Base-by-base conservation (phyloP, 2,329 filamentous ascomycete genomes). In the Triangularia setosa region DNA sequence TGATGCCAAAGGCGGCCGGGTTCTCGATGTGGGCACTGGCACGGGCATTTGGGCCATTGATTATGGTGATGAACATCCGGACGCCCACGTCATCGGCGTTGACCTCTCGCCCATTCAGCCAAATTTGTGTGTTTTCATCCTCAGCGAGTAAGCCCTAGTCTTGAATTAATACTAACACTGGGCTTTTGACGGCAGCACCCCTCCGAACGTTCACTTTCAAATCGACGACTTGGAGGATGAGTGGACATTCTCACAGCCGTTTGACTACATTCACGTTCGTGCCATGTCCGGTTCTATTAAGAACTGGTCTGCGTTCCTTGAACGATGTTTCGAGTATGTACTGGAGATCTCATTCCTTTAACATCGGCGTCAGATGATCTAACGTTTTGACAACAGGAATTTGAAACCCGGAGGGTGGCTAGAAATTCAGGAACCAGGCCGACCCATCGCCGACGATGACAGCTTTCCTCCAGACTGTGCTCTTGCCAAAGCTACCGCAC, bases 1-100 rank as follows among this genome's bases (percentile, higher is more conserved):
- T 6, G 5, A 57, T 25, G 21, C 58, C 4, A 59, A 63, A 21
- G 33, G 52, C 14, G 25, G 33, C 2, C 73, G 73, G 4, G 73
- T 81, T 11, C 72, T 81, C 1, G 79, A 81, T 59, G 72, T 81
- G 9, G 79, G 79, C 23, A 80, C 78, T 0, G 79, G 79, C 7
- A 79, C 77, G 2, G 79, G 79, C 2, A 77, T 79, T 30, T 80
- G 79, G 79, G 75, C 78, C 4, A 78, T 81, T 16, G 75, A 78
- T 28, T 75, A 79, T 56, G 77, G 71, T 6, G 73, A 76, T 54
- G 61, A 70, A 16, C 74, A 72, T 60, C 74, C 76, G 16, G 25
- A 64, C 6, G 33, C 58, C 30, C 57, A 74, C 64, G 65, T 76
- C 3, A 59, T 73, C 4, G 74, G 73, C 7, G 73, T 72, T 48